Evolutionary conservation across 2,329 filamentous ascomycete species (phyloP).

Genomic region (Ophiocordyceps camponoti-rufipedis): DNA sequence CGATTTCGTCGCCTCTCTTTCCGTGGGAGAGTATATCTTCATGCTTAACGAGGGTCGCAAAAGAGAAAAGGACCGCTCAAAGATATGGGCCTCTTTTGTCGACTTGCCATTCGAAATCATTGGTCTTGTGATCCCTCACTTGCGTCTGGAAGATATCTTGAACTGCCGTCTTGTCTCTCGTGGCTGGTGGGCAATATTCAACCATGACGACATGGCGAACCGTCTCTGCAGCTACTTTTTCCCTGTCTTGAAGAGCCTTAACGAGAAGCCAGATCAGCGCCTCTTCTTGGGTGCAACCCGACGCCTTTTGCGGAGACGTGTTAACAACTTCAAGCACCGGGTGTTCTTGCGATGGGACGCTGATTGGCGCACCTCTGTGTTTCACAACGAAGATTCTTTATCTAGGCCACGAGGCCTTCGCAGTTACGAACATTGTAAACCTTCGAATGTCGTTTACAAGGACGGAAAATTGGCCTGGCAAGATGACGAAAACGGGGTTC

Average conservation of each 20-base stretch:
- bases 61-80: slow-evolving; percentile 2
- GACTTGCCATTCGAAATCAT: slow-evolving; percentile 12
- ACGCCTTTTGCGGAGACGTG: slow-evolving; percentile 4
- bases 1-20: slow-evolving; percentile 7
- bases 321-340: not conserved
- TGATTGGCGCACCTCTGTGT: slow-evolving; percentile 2
- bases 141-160: slow-evolving; percentile 9
- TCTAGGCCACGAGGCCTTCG: not conserved
- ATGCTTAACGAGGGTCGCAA: slow-evolving; percentile 6
- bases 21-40: slow-evolving; percentile 10
- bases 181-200: slow-evolving; percentile 10
- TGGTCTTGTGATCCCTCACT: slow-evolving; percentile 5
- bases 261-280: not conserved
- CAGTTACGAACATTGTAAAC: not conserved
- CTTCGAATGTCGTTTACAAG: slow-evolving; percentile 6
- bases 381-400: not conserved
- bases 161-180: slow-evolving; percentile 9
- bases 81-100: slow-evolving; percentile 7
- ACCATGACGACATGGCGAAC: slow-evolving; percentile 5
- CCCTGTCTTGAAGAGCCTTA: slow-evolving; percentile 6
- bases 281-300: slow-evolving; percentile 5
- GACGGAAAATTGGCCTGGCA: slow-evolving; percentile 11
- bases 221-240: slow-evolving; percentile 9
- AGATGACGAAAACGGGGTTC: slow-evolving; percentile 3
- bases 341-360: slow-evolving; percentile 5